Conservation (phyloP, 495 filamentous ascomycete genomes). For the Aspergillus wentii region DNA sequence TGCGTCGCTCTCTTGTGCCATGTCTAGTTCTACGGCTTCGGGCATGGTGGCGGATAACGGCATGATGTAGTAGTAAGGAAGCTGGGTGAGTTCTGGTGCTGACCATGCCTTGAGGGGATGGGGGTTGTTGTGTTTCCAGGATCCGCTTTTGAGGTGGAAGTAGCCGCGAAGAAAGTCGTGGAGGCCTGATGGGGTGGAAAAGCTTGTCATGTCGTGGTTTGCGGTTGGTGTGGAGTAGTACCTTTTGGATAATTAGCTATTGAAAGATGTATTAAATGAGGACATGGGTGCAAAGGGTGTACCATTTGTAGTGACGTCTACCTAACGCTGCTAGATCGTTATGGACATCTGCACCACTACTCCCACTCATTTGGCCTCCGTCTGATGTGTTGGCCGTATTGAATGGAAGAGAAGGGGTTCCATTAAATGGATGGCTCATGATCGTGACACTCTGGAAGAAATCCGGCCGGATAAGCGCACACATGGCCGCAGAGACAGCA, state of each 20-base stretch:
- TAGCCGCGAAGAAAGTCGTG: slow-evolving; percentile 59
- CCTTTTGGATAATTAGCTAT: too few species aligned
- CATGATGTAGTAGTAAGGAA: slow-evolving; percentile 72
- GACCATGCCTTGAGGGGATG: slow-evolving; percentile 48
- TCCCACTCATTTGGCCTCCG: slow-evolving; percentile 7
- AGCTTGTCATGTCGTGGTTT: slow-evolving; percentile 54
- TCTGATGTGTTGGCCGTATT: slow-evolving; percentile 35
- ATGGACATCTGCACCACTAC: slow-evolving; percentile 43
- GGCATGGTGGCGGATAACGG: slow-evolving; percentile 52
- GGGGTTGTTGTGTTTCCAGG: slow-evolving; percentile 52
- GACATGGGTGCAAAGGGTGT: too few species aligned
- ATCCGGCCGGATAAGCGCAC: slow-evolving; percentile 59
- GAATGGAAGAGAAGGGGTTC: slow-evolving; percentile 45
- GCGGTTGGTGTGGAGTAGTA: slow-evolving; percentile 54
- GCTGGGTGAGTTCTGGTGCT: slow-evolving; percentile 47
- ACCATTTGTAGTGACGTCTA: slow-evolving; percentile 67
- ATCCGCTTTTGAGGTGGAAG: slow-evolving; percentile 62
- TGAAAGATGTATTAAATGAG: too few species aligned
- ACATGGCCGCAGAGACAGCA: slow-evolving; percentile 52
- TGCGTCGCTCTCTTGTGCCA: slow-evolving; percentile 43
- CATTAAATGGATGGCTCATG: slow-evolving; percentile 55
- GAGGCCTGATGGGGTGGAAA: slow-evolving; percentile 47
- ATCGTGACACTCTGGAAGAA: slow-evolving; percentile 52
- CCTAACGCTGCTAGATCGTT: slow-evolving; percentile 46
- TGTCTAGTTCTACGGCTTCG: slow-evolving; percentile 44